phyloP scores from a whole-genome alignment of 495 filamentous ascomycete species.

The Rhizodiscina lignyota region DNA sequence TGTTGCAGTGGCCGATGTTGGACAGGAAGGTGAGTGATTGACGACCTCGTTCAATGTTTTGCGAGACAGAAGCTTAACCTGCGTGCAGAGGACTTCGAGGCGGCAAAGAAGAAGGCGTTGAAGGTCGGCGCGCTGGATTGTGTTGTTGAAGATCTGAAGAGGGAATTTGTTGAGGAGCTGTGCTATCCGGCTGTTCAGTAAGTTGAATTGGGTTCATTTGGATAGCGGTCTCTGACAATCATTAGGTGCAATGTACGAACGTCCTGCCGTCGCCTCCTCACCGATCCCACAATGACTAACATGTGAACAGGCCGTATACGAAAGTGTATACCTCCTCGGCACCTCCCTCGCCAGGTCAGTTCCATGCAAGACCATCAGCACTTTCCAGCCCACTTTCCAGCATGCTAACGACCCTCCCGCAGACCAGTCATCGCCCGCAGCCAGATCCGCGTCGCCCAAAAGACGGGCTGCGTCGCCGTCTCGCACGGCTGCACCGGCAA shows the following conservation, averaged over 20 bases:
- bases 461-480: slow-evolving; percentile 48
- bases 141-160: slow-evolving; percentile 49
- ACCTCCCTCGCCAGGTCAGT: slow-evolving; percentile 62
- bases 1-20: slow-evolving; percentile 25
- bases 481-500: slow-evolving; percentile 77
- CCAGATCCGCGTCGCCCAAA: slow-evolving; percentile 55
- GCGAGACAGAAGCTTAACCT: too few relatives aligned
- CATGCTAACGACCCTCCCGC: too few relatives aligned
- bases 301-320: slow-evolving; percentile 79
- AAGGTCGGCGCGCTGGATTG: slow-evolving; percentile 51
- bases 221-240: too few relatives aligned
- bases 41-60: too few relatives aligned
- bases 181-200: slow-evolving; percentile 79
- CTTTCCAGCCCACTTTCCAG: too few relatives aligned
- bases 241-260: too few relatives aligned
- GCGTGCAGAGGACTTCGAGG: slow-evolving; percentile 40
- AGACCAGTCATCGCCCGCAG: slow-evolving; percentile 76
- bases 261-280: too few relatives aligned
- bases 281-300: too few relatives aligned
- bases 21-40: slow-evolving; percentile 12
- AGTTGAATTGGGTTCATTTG: too few relatives aligned
- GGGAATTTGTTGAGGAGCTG: slow-evolving; percentile 70
- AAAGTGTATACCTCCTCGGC: slow-evolving; percentile 31
- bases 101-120: slow-evolving; percentile 47
- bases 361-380: too few relatives aligned